Percentiles rank a stretch among this genome's conserved stretches.
Evolutionary conservation across 768 basidiomycete genomes (phyloP).

Genomic region (Gautieria morchelliformis): DNA sequence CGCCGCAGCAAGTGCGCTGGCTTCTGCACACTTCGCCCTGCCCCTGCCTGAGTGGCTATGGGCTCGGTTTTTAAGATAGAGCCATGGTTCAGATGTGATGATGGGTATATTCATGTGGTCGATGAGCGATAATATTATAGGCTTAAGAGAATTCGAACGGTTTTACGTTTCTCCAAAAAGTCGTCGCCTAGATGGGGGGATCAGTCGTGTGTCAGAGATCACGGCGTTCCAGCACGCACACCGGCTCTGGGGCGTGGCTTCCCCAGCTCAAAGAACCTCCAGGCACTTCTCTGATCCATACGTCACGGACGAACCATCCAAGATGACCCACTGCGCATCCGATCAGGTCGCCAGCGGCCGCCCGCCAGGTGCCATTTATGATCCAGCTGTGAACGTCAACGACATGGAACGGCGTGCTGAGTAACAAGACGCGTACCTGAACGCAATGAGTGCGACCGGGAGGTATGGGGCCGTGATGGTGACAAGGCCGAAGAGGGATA

Average conservation of each 20-base stretch:
- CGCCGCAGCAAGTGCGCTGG: slow-evolving; percentile 9
- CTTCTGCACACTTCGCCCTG: slow-evolving; percentile 2
- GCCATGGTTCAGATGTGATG: too few species aligned
- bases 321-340: slow-evolving; percentile 85
- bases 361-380: slow-evolving; percentile 74
- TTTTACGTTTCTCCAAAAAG: slow-evolving; percentile 47
- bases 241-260: slow-evolving; percentile 56
- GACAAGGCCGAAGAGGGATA: slow-evolving; percentile 89
- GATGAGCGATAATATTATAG: background rate
- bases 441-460: slow-evolving; percentile 80
- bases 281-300: slow-evolving; percentile 81
- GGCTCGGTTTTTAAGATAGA: too few species aligned
- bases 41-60: too few species aligned
- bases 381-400: slow-evolving; percentile 35
- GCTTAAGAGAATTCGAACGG: background rate
- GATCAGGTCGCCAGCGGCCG: slow-evolving; percentile 70
- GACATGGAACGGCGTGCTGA: background rate
- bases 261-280: slow-evolving; percentile 57
- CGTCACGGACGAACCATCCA: slow-evolving; percentile 77
- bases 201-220: background rate
- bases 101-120: too few species aligned
- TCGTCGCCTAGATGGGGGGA: slow-evolving; percentile 38
- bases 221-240: slow-evolving; percentile 43
- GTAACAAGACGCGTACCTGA: slow-evolving; percentile 35
- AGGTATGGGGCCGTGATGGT: slow-evolving; percentile 95